Base-by-base conservation (phyloP, 768 basidiomycete species). In the Dioszegia hungarica region DNA sequence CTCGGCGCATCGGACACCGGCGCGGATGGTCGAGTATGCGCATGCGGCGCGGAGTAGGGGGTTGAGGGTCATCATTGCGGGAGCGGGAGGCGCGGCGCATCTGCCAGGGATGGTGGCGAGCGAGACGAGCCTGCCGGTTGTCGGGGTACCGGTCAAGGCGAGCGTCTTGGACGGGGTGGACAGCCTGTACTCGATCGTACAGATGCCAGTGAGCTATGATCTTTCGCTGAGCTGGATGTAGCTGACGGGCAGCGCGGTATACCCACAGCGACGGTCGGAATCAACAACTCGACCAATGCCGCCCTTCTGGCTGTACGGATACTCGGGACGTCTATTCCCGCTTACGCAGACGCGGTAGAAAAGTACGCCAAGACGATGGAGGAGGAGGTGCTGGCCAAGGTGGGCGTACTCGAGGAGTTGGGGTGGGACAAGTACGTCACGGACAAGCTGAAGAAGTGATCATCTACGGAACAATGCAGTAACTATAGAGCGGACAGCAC, bases 41-140 rank as follows among this genome's bases (percentile, higher is more conserved):
- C 80, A 85, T 41, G 81, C 82, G 9, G 93, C 92, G 0, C 80
- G 72, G 2, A 63, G 72, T 9, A 51, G 79, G 31, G 80, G 80
- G 1, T 60, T 82, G 28, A 78, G 87, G 43, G 83, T 82, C 3
- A 84, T 99, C 75, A 86, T 99, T 39, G 94, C 94, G 1, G 94
- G 94, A 5, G 95, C 95, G 5, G 95, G 95, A n/a, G 95, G 95
- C 0, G 94, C 95, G 0, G 95, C 94, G 4, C 95, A 99, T 78
- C 78, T 99, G 1, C 95, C 95, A 0, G 95, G 95, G 0, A 99
- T 99, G 95, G 90, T 97, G 0, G 95, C 94, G 4, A 86, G 89
- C 19, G 85, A 95, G 86, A 94, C 92, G 0, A 80, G 85, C 1
- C 74, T 98, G 49, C 94, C 95, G 0, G 90, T 99, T 0, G 84